phyloP scores from a whole-genome alignment of 352 stramenopile species.

The Pythium coloratum region DNA sequence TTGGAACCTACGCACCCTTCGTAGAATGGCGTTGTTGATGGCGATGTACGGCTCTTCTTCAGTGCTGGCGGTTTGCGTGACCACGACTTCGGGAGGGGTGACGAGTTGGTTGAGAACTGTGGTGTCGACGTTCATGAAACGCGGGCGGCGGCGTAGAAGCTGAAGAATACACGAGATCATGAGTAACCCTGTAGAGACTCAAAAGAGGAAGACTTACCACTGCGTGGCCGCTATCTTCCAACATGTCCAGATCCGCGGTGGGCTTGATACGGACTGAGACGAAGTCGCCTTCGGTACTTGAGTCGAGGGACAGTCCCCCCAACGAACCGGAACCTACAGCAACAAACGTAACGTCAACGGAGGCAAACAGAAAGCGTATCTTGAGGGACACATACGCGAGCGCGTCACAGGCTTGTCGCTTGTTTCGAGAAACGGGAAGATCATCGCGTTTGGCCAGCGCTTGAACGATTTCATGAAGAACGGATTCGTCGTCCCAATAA shows the following conservation, averaged over 20 bases:
- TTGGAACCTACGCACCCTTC: constrained; percentile 42
- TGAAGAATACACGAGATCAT: constrained; percentile 17
- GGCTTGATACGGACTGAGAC: constrained; percentile 55
- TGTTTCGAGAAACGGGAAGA: constrained; percentile 66
- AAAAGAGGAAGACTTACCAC: constrained; percentile 29
- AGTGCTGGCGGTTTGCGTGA: constrained; percentile 45
- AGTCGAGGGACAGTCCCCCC: background rate
- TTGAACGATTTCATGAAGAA: constrained; percentile 88
- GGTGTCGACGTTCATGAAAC: constrained; percentile 56
- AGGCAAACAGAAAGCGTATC: background rate
- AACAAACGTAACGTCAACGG: background rate
- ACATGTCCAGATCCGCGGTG: constrained; percentile 40
- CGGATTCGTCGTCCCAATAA: constrained; percentile 84
- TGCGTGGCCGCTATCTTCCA: constrained; percentile 38
- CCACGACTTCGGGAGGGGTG: constrained; percentile 41
- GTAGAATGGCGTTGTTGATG: constrained; percentile 87
- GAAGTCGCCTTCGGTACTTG: constrained; percentile 32
- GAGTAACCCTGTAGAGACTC: too few relatives aligned
- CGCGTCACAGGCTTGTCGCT: constrained; percentile 30
- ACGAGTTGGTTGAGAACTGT: constrained; percentile 70
- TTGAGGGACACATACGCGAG: constrained; percentile 2
- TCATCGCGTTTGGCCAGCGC: constrained; percentile 75
- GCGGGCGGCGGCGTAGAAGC: constrained; percentile 62
- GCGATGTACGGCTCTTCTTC: constrained; percentile 69
- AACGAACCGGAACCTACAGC: background rate